A percentile compares a stretch with the other conserved stretches of the same genome.
Conservation (phyloP, 2,329 filamentous ascomycete genomes). For the Fusarium stilboides region DNA sequence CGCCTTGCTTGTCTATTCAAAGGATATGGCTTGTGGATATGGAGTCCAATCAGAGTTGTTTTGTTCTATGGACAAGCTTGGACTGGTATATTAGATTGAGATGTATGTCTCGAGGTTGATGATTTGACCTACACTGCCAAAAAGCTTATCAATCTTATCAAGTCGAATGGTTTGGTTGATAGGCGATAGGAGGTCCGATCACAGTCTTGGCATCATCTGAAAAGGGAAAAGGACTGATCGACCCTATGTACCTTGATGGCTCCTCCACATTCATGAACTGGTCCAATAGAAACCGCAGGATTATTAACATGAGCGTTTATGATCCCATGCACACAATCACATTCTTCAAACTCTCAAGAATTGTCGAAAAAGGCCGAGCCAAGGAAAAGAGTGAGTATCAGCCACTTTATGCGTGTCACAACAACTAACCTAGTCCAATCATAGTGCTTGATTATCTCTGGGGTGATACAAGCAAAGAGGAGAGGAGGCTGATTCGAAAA, state of each 20-base stretch:
- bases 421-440: no score
- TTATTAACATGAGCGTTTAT: constrained; percentile 17
- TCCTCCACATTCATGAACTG: neutral
- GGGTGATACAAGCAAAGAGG: constrained; percentile 37
- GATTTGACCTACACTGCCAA: neutral
- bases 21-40: no score
- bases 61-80: no score
- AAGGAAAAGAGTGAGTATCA: constrained; percentile 2
- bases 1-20: no score
- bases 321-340: constrained; percentile 4
- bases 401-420: neutral
- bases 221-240: constrained; percentile 6
- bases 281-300: constrained; percentile 20
- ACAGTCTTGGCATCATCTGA: neutral
- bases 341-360: neutral
- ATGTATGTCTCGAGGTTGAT: neutral
- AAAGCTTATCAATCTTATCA: neutral
- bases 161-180: neutral
- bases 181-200: neutral
- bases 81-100: no score
- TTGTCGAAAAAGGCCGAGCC: neutral
- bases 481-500: constrained; percentile 38
- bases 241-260: constrained; percentile 23
- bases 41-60: no score
- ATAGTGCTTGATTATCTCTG: constrained; percentile 34